Conservation (phyloP, 306 rosid genomes). For the Fragaria ananassa region DNA sequence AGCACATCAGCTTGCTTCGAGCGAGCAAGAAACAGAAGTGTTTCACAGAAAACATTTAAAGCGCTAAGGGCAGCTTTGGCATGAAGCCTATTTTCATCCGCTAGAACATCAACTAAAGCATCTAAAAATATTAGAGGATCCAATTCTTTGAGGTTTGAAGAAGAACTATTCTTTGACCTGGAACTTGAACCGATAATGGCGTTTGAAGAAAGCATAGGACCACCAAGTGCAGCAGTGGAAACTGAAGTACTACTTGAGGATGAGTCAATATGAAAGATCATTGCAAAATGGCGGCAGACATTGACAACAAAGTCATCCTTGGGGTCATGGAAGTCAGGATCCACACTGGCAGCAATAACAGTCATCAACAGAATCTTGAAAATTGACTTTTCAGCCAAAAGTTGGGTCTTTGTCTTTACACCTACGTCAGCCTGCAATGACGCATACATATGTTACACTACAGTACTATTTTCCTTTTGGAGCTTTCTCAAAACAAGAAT, state of each 20-base stretch:
- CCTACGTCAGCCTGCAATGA: slow-evolving; percentile 91
- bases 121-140: slow-evolving; percentile 94
- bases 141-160: slow-evolving; percentile 90
- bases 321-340: slow-evolving; percentile 75
- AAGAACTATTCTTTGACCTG: slow-evolving; percentile 56
- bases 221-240: slow-evolving; percentile 47
- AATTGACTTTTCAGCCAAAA: slow-evolving; percentile 95
- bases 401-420: slow-evolving; percentile 98
- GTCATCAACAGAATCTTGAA: slow-evolving; percentile 91
- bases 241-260: slow-evolving; percentile 47
- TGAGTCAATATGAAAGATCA: slow-evolving; percentile 78
- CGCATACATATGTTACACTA: slow-evolving; percentile 27
- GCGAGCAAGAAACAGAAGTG: slow-evolving; percentile 89
- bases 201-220: slow-evolving; percentile 56
- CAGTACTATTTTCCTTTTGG: background rate
- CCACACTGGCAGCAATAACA: slow-evolving; percentile 82
- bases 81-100: slow-evolving; percentile 90
- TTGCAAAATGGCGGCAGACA: slow-evolving; percentile 94
- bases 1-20: slow-evolving; percentile 85
- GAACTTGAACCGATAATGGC: slow-evolving; percentile 54
- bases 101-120: slow-evolving; percentile 95
- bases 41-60: slow-evolving; percentile 83
- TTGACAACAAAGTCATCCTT: slow-evolving; percentile 83
- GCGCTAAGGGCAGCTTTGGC: slow-evolving; percentile 93
- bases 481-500: background rate